Evolutionary conservation across 73 alveolate genomes (phyloP).

Genomic region (Paramecium caudatum): DNA sequence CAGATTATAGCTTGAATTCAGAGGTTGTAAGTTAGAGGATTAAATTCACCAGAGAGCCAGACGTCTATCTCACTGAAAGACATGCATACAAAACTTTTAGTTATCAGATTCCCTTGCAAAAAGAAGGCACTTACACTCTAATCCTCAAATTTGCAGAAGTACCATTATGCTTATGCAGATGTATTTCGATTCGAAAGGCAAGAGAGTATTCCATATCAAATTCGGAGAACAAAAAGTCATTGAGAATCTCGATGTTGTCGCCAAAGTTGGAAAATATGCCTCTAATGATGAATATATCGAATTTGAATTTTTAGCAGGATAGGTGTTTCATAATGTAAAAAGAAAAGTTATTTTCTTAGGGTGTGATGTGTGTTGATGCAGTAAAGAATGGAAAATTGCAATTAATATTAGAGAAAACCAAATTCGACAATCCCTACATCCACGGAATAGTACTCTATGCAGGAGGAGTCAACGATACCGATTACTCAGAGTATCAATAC

Average conservation of each 20-base stretch:
- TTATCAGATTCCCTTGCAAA: conserved; percentile 79
- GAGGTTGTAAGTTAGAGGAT: conserved; percentile 72
- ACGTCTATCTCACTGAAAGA: conserved; percentile 85
- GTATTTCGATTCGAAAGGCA: conserved; percentile 80
- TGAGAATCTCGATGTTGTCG: conserved; percentile 79
- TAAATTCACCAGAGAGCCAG: conserved; percentile 81
- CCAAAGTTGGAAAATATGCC: conserved; percentile 83
- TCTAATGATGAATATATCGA: conserved; percentile 90
- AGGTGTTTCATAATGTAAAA: conserved; percentile 77
- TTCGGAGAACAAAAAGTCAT: conserved; percentile 83
- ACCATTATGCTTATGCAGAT: conserved; percentile 24
- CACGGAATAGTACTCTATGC: conserved; percentile 80
- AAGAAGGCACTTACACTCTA: conserved; percentile 82
- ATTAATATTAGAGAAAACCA: conserved; percentile 81
- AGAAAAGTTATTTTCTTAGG: conserved; percentile 5
- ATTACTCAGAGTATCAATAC: conserved; percentile 20
- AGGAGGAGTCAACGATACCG: conserved; percentile 63
- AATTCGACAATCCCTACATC: conserved; percentile 84
- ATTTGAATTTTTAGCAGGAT: conserved; percentile 78
- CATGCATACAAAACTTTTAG: conserved; percentile 79
- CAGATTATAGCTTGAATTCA: conserved; percentile 67
- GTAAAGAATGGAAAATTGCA: conserved; percentile 75
- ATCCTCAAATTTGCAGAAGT: conserved; percentile 86
- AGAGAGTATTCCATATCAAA: conserved; percentile 82
- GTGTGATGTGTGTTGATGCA: conserved; percentile 73